These are phyloP conservation scores for Talaromyces rugulosus DNA, from an alignment of 2,329 filamentous ascomycete species.

Conservation along the genomic window DNA sequence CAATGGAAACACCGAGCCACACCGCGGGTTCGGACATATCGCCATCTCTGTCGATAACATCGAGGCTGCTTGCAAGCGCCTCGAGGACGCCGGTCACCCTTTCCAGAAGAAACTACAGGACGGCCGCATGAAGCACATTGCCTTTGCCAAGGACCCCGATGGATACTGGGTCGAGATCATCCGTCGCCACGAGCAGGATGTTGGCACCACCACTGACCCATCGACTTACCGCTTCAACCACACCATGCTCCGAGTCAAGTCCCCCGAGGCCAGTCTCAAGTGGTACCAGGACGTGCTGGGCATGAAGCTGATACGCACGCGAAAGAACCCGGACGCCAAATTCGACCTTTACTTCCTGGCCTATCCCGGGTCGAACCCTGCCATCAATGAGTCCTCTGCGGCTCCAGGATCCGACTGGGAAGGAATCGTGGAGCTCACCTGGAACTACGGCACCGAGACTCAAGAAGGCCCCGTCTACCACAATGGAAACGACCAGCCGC, in stretches of 20 bases:
- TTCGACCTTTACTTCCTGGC: conserved; percentile 95
- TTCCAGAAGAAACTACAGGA: conserved; percentile 96
- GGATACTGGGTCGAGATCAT: conserved; percentile 64
- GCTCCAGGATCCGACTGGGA: conserved; percentile 66
- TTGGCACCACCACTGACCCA: conserved; percentile 67
- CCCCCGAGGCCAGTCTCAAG: conserved; percentile 66
- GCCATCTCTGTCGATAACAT: conserved; percentile 81
- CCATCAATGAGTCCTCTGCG: conserved; percentile 46
- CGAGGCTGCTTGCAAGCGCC: conserved; percentile 80
- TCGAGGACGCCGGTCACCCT: conserved; percentile 84
- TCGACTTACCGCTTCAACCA: conserved; percentile 66
- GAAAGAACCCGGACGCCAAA: conserved; percentile 63
- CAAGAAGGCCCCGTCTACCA: conserved; percentile 80
- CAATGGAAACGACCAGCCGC: conserved; percentile 83
- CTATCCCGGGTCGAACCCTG: conserved; percentile 60
- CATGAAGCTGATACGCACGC: conserved; percentile 74
- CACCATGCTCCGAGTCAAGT: conserved; percentile 88
- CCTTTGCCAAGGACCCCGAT: conserved; percentile 85
- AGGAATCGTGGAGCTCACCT: conserved; percentile 85
- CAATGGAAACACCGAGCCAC: conserved; percentile 88
- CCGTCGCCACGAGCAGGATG: conserved; percentile 70
- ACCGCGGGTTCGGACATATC: conserved; percentile 79
- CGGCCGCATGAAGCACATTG: conserved; percentile 81
- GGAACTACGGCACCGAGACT: conserved; percentile 74
- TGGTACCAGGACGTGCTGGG: conserved; percentile 86